Evolutionary conservation across 2,329 filamentous ascomycete species (phyloP).

Genomic region (Colletotrichum graminicola): DNA sequence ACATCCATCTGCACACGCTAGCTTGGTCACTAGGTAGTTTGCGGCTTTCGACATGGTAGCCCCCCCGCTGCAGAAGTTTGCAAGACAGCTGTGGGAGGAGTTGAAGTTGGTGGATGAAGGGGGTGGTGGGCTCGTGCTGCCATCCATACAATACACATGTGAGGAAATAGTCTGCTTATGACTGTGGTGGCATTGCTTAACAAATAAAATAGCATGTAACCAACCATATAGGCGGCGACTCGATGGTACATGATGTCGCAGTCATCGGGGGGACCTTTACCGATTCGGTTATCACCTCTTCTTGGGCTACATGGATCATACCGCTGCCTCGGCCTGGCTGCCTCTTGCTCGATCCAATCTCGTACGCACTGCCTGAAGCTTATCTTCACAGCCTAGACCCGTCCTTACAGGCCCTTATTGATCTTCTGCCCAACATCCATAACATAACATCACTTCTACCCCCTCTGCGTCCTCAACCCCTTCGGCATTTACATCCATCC

Average conservation of each 20-base stretch:
- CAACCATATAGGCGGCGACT: not conserved
- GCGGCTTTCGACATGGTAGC: not conserved
- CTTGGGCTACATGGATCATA: conserved; percentile 31
- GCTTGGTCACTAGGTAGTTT: conserved; percentile 4
- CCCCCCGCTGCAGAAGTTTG: not conserved
- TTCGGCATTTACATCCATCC: conserved; percentile 29
- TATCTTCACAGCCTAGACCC: conserved; percentile 35
- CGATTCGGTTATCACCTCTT: conserved; percentile 1
- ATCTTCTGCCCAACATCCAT: conserved; percentile 15
- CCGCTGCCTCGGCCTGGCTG: conserved; percentile 32
- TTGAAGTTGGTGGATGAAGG: not conserved
- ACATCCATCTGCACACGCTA: conserved; percentile 6
- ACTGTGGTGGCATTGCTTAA: not conserved
- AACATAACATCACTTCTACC: conserved; percentile 36
- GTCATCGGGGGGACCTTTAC: conserved; percentile 23
- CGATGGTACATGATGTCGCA: not conserved
- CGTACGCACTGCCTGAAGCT: conserved; percentile 38
- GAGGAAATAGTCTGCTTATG: not conserved
- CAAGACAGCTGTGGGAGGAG: not conserved
- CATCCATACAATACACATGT: not conserved
- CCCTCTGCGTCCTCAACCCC: conserved; percentile 24
- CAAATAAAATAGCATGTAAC: not conserved
- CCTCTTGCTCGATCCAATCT: conserved; percentile 21
- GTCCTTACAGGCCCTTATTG: conserved; percentile 20
- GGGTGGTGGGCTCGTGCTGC: conserved; percentile 2